Evolutionary conservation across 208 protist species (phyloP), one percentile per base, ranked within the genome.

Genomic region (Phytomonas sp.): DNA sequence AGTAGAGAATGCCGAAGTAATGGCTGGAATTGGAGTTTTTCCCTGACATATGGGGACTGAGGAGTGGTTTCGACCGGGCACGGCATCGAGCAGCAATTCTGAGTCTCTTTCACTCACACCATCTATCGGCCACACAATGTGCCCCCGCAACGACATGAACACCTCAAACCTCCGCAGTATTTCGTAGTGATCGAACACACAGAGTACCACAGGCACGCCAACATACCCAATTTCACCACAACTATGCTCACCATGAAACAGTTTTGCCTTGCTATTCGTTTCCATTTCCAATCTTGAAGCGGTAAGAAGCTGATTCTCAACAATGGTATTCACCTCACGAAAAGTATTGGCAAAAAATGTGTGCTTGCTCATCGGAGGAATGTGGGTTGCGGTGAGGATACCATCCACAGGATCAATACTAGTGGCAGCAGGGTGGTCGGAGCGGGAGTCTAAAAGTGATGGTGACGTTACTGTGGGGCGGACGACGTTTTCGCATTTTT

Each of bases 71-170:
- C 34, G 34, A 8, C 3, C 34, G 8, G 34, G 34, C 8, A 3
- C 34, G 34, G 34, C 34, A 37, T 8, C 34, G 34, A 3, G 3
- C 34, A 8, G 34, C 34, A 37, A 37, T 37, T 3, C 34, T 8
- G 34, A 37, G 10, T 52, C 37, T 67, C 64, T n/a, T 23, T 34
- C 32, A 33, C 63, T 40, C 1, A 67, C 63, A 49, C 86, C 86
- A 67, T 92, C 80, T n/a, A 82, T 70, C 56, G 89, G 77, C 29
- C 77, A 67, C 32, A 92, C 76, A 12, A 76, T 60, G 71, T 92
- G 83, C 3, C 87, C 87, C 0, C 87, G 83, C 62, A 92, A 69
- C 26, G 84, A 76, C 87, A 92, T 89, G 73, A 82, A 92, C 60
- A 84, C 72, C n/a, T 89, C 72, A 71, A 92, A 89, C 33, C 82